Conservation (phyloP, 257 asterid species). For the Datura wrightii region DNA sequence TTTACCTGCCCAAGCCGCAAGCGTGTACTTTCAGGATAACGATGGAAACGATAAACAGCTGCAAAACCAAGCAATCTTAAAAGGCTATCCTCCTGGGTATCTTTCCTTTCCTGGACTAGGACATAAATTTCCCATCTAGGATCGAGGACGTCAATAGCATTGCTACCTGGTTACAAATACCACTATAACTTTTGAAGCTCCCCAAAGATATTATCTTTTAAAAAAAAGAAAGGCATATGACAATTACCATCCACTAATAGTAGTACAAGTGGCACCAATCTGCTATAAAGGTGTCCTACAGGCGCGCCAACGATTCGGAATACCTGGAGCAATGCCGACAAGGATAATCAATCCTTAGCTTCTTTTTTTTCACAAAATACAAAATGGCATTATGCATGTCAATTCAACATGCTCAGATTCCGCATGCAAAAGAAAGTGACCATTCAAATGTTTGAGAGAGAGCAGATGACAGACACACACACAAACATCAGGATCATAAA, state of each 20-base stretch:
- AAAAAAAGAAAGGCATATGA: conserved; percentile 6
- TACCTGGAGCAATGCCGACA: conserved; percentile 42
- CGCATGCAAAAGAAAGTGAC: neutral
- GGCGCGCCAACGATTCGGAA: conserved; percentile 56
- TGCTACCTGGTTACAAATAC: conserved; percentile 75
- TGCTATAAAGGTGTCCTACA: conserved; percentile 67
- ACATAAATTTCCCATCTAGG: conserved; percentile 91
- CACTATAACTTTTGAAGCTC: neutral
- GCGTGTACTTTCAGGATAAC: conserved; percentile 70
- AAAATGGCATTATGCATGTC: neutral
- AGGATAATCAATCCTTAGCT: conserved; percentile 20
- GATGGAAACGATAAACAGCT: conserved; percentile 80
- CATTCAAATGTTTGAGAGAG: conserved; percentile 15
- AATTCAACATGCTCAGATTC: conserved; percentile 9
- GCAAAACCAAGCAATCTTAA: conserved; percentile 75
- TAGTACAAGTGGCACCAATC: conserved; percentile 76
- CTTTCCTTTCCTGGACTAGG: conserved; percentile 49
- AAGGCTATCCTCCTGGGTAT: conserved; percentile 44
- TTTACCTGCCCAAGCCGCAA: conserved; percentile 95
- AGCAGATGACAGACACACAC: neutral
- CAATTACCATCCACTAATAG: conserved; percentile 67
- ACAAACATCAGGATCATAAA: neutral
- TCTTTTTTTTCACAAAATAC: neutral
- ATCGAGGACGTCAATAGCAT: conserved; percentile 92
- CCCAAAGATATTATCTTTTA: neutral